A percentile compares a stretch with the other conserved stretches of the same genome.
Evolutionary conservation across 2,329 filamentous ascomycete species (phyloP).

Genomic region (Trichoderma brevicompactum): DNA sequence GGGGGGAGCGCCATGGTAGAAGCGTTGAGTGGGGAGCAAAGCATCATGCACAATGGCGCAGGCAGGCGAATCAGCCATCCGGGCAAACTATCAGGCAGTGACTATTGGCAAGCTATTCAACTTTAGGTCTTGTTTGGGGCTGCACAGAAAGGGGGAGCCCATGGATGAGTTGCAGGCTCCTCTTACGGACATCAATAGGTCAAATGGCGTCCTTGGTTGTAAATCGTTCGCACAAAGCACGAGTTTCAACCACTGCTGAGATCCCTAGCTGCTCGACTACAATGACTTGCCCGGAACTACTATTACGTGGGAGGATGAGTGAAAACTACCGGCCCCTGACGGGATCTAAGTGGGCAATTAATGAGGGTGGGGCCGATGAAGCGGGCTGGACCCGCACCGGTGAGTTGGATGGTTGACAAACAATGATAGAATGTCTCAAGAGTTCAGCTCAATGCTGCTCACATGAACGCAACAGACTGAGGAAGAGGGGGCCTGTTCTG

Average conservation of each 20-base stretch:
- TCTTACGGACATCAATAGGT: background rate
- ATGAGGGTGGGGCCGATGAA: conserved; percentile 1
- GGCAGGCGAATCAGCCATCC: background rate
- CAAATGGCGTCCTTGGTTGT: background rate
- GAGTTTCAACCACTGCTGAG: background rate
- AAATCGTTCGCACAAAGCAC: background rate
- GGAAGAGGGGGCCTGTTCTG: background rate
- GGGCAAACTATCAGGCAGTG: background rate
- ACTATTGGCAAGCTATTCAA: conserved; percentile 12
- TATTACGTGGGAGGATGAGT: background rate
- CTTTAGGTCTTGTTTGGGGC: background rate
- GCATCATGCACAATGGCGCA: background rate
- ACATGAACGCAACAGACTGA: background rate
- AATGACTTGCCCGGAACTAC: background rate
- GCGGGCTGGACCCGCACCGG: conserved; percentile 14
- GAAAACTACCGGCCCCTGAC: background rate
- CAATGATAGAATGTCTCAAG: background rate
- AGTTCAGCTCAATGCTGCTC: background rate
- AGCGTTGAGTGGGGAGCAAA: background rate
- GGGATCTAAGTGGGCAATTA: background rate
- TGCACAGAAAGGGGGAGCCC: background rate
- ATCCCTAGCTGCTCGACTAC: background rate
- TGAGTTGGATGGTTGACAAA: background rate
- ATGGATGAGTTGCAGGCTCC: background rate
- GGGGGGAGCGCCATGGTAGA: background rate